Base-by-base conservation (phyloP, 2,329 filamentous ascomycete genomes). In the Cladophialophora immunda region DNA sequence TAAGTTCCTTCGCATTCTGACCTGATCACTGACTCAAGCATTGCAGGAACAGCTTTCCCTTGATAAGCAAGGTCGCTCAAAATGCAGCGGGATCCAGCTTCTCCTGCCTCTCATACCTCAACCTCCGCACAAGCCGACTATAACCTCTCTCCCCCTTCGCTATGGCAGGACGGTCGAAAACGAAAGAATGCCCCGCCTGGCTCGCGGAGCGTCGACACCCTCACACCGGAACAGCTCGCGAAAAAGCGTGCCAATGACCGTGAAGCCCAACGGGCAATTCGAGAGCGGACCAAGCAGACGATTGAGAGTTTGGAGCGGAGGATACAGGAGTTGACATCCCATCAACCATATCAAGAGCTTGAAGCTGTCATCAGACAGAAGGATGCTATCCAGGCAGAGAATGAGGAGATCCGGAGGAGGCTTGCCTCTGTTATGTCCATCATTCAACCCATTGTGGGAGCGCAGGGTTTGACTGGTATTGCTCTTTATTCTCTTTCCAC, bases 211-310 rank as follows among this genome's bases (percentile, higher is more conserved):
- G 93, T 97, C 64, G 92, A 93, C 70, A 94, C 92, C 75, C 85
- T 97, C 76, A 96, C 92, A 11, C 91, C 93, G 5, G 91, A 94
- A 68, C 94, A 97, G 80, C 86, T 97, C 66, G 92, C 91, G 32
- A 91, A 93, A 78, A 97, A 97, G 83, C 86, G 94, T 70, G 92
- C 92, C 75, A 97, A 97, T 86, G 92, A 96, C 77, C 89, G 92
- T 65, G 92, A 96, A 78, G 93, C 92, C 32, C 92, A 97, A 77
- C 87, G 92, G 57, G 92, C 92, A 45, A 95, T 96, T 67, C 86
- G 92, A 50, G 91, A 94, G 80, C 87, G 92, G 63, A 95, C 92
- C 30, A 92, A 90, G 80, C 87, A 88, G 65, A 90, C 92, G 77
- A 95, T 95, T 72, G 91, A 94, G 76, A 81, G 80, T 6, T 82